phyloP scores from a whole-genome alignment of 768 basidiomycete species.

The Lentinus tigrinus region DNA sequence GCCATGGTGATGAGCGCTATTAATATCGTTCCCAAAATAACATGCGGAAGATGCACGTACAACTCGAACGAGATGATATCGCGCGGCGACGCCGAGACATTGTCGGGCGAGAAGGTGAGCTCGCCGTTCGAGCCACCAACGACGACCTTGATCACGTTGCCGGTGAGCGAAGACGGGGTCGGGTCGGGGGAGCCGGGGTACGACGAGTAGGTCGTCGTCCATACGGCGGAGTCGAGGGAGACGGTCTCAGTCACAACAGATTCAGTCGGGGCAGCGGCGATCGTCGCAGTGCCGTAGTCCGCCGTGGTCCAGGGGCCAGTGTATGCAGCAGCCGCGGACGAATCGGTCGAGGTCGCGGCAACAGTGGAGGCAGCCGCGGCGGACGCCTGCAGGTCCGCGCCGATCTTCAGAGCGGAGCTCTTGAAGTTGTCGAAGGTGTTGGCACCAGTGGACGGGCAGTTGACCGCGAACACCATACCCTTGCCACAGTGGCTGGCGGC shows the following conservation, averaged over 20 bases:
- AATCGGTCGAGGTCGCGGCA: slow-evolving; percentile 23
- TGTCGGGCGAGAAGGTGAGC: slow-evolving; percentile 51
- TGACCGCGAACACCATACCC: slow-evolving; percentile 70
- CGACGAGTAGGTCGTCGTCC: slow-evolving; percentile 60
- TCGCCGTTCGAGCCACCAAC: slow-evolving; percentile 49
- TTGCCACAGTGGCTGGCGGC: slow-evolving; percentile 56
- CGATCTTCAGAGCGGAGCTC: slow-evolving; percentile 52
- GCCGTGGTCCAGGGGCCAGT: slow-evolving; percentile 34
- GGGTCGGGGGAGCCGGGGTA: slow-evolving; percentile 54
- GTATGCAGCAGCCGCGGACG: slow-evolving; percentile 12
- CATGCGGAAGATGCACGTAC: slow-evolving; percentile 31
- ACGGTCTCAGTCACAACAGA: slow-evolving; percentile 47
- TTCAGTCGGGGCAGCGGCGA: slow-evolving; percentile 46
- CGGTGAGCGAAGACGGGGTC: slow-evolving; percentile 48
- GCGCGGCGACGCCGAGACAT: slow-evolving; percentile 47
- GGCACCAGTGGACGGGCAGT: slow-evolving; percentile 53
- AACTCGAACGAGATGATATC: slow-evolving; percentile 63
- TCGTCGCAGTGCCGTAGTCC: slow-evolving; percentile 49
- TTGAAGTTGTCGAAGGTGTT: slow-evolving; percentile 67
- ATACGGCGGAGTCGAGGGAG: slow-evolving; percentile 35
- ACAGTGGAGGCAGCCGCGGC: slow-evolving; percentile 39
- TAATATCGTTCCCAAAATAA: no score
- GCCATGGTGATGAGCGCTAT: slow-evolving; percentile 5
- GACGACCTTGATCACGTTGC: slow-evolving; percentile 49
- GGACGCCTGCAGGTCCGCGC: slow-evolving; percentile 46